Evolutionary conservation across 306 rosid genomes (phyloP), one percentile per base, ranked within the genome.

Genomic region (Vigna mungo): DNA sequence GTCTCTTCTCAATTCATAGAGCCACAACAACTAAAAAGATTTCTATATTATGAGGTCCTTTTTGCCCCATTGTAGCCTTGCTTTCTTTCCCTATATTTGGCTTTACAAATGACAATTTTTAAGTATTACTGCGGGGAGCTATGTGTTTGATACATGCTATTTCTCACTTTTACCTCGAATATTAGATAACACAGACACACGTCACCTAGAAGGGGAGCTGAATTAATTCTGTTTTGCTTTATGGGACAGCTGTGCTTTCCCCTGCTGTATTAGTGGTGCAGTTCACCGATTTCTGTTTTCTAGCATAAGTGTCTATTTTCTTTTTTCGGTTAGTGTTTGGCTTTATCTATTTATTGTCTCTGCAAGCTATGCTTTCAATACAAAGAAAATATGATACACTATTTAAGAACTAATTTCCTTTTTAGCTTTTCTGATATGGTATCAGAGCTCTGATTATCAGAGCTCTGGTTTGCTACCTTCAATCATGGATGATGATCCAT

Each of bases 41-140:
- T 77, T 44, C 36, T 53, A 52, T 77, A 67, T 66, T 7, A 27
- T 13, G 81, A 16, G 58, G 32, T 6, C 69, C 55, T 74, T 74
- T 21, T 47, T 2, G 25, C 11, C 14, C 27, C 5, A 15, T 55
- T 37, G 14, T 21, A 39, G 25, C 14, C 5, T 43, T 30, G 51
- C 44, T 16, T 59, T 59, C 46, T 15, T 59, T 60, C 34, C 6
- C 14, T 59, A 55, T 16, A 44, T 59, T 74, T 58, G 46, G 27
- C 75, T 51, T 23, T 56, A 7, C 18, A 43, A 17, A 74, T 25
- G 55, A 9, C 20, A 43, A 4, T 16, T 58, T 73, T n/a, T 4
- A 74, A n/a, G 48, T 13, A 18, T 25, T 30, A n/a, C 46, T 21
- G 27, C 27, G 14, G 62, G 16, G 62, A 11, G 13, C 32, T 3